Base-by-base conservation (phyloP, 2,329 filamentous ascomycete genomes). In the Fusarium anthophilum region DNA sequence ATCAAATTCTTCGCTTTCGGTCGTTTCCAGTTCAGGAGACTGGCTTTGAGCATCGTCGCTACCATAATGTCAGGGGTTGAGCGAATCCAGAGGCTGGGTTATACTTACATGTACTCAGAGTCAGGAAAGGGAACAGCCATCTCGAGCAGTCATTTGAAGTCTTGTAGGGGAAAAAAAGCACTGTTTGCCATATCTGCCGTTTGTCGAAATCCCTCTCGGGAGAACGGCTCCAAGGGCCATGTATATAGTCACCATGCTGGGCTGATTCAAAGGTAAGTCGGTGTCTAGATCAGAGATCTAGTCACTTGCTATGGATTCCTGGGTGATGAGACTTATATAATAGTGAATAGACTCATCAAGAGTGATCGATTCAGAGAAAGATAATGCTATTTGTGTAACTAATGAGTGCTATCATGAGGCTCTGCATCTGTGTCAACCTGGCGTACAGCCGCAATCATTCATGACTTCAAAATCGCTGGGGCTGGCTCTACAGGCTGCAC, bases 221-320 rank as follows among this genome's bases (percentile, higher is more conserved):
- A 32, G 38, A 30, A 15, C 8, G 2, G 1, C 11, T 17, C 5
- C 8, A 14, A 38, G 28, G 4, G 22, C 39, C 24, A 28, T 39
- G 59, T 72, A 74, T 45, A 61, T 47, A 48, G 3, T 24, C 12
- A 22, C 28, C n/a, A 61, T 51, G 26, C 5, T 44, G 17, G 15
- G 12, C 44, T 76, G 67, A 76, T 66, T 76, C 67, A 76, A 72
- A 72, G 26, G 54, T 13, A 72, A 57, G 20, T 20, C 1, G 8
- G 13, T 18, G 30, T 14, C 48, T 47, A 12, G 30, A 57, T 35
- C n/a, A 32, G 17, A 38, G 11, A 39, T 43, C 3, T 18, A 41
- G 17, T 43, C 6, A n/a, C 43, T 55, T 24, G 35, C 35, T 20
- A 26, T n/a, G 37, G 20, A 18, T 22, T 48, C 3, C 44, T 44